phyloP scores from a whole-genome alignment of 2,329 filamentous ascomycete species.

The Cladosporium sp. region DNA sequence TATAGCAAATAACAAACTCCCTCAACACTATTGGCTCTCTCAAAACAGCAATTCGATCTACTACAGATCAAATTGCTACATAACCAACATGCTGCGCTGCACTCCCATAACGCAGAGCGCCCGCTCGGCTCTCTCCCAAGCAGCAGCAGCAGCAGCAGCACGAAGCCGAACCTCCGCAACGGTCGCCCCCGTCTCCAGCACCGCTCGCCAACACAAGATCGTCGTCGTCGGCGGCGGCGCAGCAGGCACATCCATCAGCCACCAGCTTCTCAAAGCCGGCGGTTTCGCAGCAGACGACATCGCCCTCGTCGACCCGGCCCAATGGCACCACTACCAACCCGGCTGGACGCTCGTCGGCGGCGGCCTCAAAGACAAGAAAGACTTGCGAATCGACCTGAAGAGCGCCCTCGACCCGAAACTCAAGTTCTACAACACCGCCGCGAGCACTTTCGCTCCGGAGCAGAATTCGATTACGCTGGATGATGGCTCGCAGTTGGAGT shows the following conservation, averaged over 20 bases:
- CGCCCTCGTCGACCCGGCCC: slow-evolving; percentile 63
- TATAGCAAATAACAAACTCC: background rate
- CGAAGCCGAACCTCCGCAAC: slow-evolving; percentile 10
- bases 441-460: slow-evolving; percentile 55
- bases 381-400: slow-evolving; percentile 54
- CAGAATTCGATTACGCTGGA: slow-evolving; percentile 58
- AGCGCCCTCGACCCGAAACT: slow-evolving; percentile 60
- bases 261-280: slow-evolving; percentile 64
- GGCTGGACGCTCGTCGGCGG: slow-evolving; percentile 70
- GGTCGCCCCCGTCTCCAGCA: slow-evolving; percentile 11
- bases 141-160: background rate
- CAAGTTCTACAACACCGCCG: slow-evolving; percentile 58
- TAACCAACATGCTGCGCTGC: slow-evolving; percentile 7
- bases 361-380: slow-evolving; percentile 63
- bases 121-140: slow-evolving; percentile 1
- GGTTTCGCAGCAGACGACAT: slow-evolving; percentile 61
- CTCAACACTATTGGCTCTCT: background rate
- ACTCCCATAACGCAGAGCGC: background rate
- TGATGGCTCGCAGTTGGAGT: slow-evolving; percentile 58
- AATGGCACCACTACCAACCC: slow-evolving; percentile 67
- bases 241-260: slow-evolving; percentile 65
- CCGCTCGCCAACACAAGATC: slow-evolving; percentile 58
- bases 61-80: background rate
- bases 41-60: background rate
- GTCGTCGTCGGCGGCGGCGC: slow-evolving; percentile 68